These are phyloP conservation scores for Dactylellina parvicollis DNA, from an alignment of 2,329 filamentous ascomycete genomes.

Conservation along the genomic window DNA sequence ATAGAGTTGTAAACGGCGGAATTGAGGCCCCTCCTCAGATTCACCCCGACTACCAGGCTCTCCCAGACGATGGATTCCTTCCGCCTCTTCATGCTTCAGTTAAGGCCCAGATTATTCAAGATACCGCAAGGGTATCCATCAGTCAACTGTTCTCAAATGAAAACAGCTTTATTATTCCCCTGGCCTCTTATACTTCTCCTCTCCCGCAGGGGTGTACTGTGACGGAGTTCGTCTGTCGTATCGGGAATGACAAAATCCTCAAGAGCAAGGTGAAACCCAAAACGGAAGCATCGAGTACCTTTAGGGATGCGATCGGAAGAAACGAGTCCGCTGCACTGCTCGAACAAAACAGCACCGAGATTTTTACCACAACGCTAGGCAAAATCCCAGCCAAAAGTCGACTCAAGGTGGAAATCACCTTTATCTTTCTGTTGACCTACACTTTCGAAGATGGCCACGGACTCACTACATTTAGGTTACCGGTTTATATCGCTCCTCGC, in stretches of 20 bases:
- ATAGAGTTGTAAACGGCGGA: not conserved
- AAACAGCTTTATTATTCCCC: constrained; percentile 50
- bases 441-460: constrained; percentile 54
- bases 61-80: constrained; percentile 50
- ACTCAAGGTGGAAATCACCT: constrained; percentile 57
- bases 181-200: constrained; percentile 58
- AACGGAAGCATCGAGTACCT: constrained; percentile 52
- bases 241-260: constrained; percentile 56
- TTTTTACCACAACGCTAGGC: constrained; percentile 58
- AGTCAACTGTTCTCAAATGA: constrained; percentile 59
- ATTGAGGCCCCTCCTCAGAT: not conserved
- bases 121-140: constrained; percentile 57
- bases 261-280: constrained; percentile 56
- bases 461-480: constrained; percentile 56
- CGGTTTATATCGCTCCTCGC: constrained; percentile 57
- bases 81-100: constrained; percentile 57
- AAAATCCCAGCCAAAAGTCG: constrained; percentile 57
- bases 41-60: not conserved
- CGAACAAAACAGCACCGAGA: constrained; percentile 58
- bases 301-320: not conserved
- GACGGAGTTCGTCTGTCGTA: constrained; percentile 57
- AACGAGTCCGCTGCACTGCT: constrained; percentile 45
- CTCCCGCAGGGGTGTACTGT: constrained; percentile 58
- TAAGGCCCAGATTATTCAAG: constrained; percentile 56
- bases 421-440: constrained; percentile 57